Evolutionary conservation across 2,329 filamentous ascomycete species (phyloP), one percentile per base, ranked within the genome.

Genomic region (Fusarium sp.): DNA sequence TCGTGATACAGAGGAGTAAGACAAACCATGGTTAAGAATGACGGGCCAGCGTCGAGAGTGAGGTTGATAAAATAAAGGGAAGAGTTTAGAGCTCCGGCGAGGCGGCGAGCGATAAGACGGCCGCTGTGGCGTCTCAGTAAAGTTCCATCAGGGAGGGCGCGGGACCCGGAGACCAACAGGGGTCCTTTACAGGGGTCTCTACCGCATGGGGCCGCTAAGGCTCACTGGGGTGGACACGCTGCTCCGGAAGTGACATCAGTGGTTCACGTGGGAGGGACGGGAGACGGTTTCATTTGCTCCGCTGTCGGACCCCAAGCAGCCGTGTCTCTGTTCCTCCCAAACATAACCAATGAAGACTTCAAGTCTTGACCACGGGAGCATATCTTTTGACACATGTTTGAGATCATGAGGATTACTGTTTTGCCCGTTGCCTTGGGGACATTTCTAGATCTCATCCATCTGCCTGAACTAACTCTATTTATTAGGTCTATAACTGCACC

Each of bases 161-260:
- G 62, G 62, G 58, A 54, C 27, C 43, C 43, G 43, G 24, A 13
- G 22, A 22, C 20, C 37, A 24, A 52, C 41, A 31, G 41, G 35
- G 69, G 45, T 68, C 13, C 45, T 50, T 50, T 68, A 43, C 59
- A 71, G 73, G 54, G 66, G 56, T 35, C 35, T 48, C 60, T 39
- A 43, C 57, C 18, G 22, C 56, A 39, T 39, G 58, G 67, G 69
- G 48, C 63, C 63, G 43, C 52, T 65, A 35, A 58, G 18, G 33
- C 29, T 33, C 35, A 24, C 60, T 52, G 20, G 37, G 33, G 35
- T 33, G 27, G 52, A 22, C 31, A 35, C 33, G 35, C 22, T n/a
- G 37, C 60, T 43, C 63, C 43, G n/a, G 24, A 48, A 68, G 73
- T 75, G 73, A 76, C 73, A 75, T 75, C 73, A 75, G 61, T 61